These are phyloP conservation scores for Fusarium brachygibbosum DNA, from an alignment of 2,329 filamentous ascomycete species.

Conservation along the genomic window DNA sequence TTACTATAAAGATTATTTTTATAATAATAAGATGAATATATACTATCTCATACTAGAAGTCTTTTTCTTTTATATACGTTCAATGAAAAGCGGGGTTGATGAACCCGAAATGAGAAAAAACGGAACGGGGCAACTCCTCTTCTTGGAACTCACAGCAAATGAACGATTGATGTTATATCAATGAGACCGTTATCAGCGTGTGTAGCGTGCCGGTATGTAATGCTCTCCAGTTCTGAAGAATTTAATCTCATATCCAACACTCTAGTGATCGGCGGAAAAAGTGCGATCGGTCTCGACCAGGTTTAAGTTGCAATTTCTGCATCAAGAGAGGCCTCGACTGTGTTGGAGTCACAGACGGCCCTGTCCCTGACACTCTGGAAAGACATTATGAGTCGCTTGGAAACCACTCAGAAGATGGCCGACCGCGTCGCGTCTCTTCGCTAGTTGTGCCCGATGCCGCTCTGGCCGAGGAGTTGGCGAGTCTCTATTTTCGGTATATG, in stretches of 20 bases:
- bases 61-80: too few relatives aligned
- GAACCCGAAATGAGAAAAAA: neutral
- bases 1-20: too few relatives aligned
- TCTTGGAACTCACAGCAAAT: neutral
- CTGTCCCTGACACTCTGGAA: neutral
- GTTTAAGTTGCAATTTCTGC: conserved; percentile 7
- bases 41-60: too few relatives aligned
- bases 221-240: neutral
- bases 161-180: neutral
- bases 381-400: neutral
- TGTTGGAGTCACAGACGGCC: neutral
- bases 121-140: neutral
- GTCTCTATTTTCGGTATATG: conserved; percentile 13
- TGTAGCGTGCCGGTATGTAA: conserved; percentile 1
- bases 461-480: conserved; percentile 9
- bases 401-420: neutral
- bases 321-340: conserved; percentile 8
- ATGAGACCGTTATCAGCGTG: conserved; percentile 15
- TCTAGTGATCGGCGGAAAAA: conserved; percentile 17
- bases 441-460: conserved; percentile 3
- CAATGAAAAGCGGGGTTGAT: neutral
- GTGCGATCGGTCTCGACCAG: conserved; percentile 11
- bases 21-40: too few relatives aligned
- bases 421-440: neutral
- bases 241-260: neutral